These are phyloP conservation scores for Aspergillus glaucus DNA, from an alignment of 2,329 filamentous ascomycete species.

Conservation along the genomic window DNA sequence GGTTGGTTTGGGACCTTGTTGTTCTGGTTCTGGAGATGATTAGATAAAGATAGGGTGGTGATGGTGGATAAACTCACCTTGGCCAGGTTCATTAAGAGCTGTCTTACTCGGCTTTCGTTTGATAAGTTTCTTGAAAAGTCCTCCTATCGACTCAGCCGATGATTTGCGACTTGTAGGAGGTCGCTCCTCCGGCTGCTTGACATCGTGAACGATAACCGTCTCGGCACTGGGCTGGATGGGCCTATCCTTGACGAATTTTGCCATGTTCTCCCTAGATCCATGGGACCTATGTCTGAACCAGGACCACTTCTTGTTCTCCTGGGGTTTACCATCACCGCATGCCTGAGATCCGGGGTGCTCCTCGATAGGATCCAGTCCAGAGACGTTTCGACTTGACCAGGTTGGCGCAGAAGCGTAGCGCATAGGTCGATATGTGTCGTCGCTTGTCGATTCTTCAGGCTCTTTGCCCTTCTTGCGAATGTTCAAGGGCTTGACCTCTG, in stretches of 20 bases:
- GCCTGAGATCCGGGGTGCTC: slow-evolving; percentile 34
- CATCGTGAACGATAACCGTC: slow-evolving; percentile 22
- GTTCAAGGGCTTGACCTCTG: slow-evolving; percentile 47
- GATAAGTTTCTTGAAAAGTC: slow-evolving; percentile 49
- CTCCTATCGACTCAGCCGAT: slow-evolving; percentile 31
- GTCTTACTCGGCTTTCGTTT: slow-evolving; percentile 41
- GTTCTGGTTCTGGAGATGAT: slow-evolving; percentile 8
- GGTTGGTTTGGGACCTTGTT: background rate
- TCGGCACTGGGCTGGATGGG: slow-evolving; percentile 19
- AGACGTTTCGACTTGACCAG: slow-evolving; percentile 20
- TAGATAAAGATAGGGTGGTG: background rate
- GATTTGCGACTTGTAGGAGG: slow-evolving; percentile 12
- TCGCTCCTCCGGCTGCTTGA: slow-evolving; percentile 4
- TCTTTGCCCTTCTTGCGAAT: slow-evolving; percentile 43
- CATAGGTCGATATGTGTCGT: background rate
- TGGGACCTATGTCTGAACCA: slow-evolving; percentile 38
- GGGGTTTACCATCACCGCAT: slow-evolving; percentile 12
- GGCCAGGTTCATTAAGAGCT: slow-evolving; percentile 18
- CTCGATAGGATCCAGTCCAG: slow-evolving; percentile 38
- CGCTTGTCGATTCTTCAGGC: slow-evolving; percentile 10
- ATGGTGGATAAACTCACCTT: slow-evolving; percentile 29
- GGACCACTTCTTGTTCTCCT: slow-evolving; percentile 39
- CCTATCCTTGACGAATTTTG: slow-evolving; percentile 17
- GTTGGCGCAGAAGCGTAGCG: slow-evolving; percentile 16
- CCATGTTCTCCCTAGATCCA: slow-evolving; percentile 17